Conservation (phyloP, 2,329 filamentous ascomycete species). For the Alternaria ethzedia region DNA sequence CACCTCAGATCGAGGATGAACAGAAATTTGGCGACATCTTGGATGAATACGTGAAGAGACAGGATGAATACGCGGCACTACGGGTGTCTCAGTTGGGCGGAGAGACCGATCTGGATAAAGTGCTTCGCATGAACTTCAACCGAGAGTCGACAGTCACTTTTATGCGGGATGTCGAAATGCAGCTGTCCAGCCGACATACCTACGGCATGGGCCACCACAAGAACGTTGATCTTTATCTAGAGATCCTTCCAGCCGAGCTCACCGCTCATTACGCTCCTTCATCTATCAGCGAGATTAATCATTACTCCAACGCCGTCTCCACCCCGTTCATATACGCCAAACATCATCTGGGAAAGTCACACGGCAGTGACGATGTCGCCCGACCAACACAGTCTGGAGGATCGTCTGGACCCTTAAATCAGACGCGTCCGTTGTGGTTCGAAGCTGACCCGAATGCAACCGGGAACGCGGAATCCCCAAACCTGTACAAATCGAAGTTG, state of each 20-base stretch:
- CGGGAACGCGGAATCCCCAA: background rate
- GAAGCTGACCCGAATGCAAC: background rate
- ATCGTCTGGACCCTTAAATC: background rate
- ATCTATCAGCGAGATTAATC: background rate
- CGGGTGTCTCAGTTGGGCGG: background rate
- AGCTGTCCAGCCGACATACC: background rate
- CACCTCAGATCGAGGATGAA: background rate
- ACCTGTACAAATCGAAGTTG: background rate
- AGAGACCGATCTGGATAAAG: background rate
- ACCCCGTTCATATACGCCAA: background rate
- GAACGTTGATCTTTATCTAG: background rate
- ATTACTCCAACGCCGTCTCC: background rate
- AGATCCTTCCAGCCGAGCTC: background rate
- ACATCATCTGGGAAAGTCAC: background rate
- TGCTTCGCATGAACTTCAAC: background rate
- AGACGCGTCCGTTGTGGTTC: background rate
- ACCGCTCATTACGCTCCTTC: background rate
- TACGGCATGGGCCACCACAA: background rate
- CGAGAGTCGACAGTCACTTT: background rate
- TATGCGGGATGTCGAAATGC: background rate
- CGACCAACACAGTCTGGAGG: background rate
- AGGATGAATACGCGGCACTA: background rate
- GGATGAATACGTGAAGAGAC: background rate
- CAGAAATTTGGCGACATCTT: background rate
- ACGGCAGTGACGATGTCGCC: background rate